These are phyloP conservation scores for Grigorovia humatica DNA, from an alignment of 805 yeast genomes.

Conservation along the genomic window DNA sequence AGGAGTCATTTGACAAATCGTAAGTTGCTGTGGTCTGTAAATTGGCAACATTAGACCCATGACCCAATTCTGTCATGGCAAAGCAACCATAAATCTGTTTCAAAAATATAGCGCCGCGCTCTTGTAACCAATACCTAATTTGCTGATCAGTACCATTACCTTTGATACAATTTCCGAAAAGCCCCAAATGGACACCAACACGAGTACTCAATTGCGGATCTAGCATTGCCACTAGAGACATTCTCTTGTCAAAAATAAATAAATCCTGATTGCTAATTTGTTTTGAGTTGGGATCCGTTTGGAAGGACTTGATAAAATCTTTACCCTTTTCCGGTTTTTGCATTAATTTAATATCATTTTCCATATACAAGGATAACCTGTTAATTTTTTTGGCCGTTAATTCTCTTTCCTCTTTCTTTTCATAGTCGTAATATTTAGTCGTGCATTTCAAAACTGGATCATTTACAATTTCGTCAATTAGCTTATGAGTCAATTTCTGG, in stretches of 20 bases:
- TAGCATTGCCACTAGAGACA: slow-evolving; percentile 47
- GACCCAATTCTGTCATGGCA: slow-evolving; percentile 88
- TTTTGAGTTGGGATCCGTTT: slow-evolving; percentile 8
- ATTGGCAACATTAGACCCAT: slow-evolving; percentile 90
- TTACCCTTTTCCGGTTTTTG: slow-evolving; percentile 14
- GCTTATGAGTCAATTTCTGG: slow-evolving; percentile 36
- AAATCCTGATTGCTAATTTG: slow-evolving; percentile 19
- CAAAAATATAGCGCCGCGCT: slow-evolving; percentile 49
- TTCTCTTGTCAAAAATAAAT: slow-evolving; percentile 43
- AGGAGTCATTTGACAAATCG: slow-evolving; percentile 53
- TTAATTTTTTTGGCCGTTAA: slow-evolving; percentile 50
- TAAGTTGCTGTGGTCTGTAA: slow-evolving; percentile 87
- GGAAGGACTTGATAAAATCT: slow-evolving; percentile 21
- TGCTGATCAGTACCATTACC: slow-evolving; percentile 87
- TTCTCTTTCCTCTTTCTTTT: slow-evolving; percentile 48
- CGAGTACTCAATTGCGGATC: slow-evolving; percentile 81
- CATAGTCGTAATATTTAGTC: slow-evolving; percentile 46
- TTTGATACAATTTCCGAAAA: slow-evolving; percentile 68
- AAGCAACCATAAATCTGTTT: slow-evolving; percentile 76
- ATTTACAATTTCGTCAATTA: slow-evolving; percentile 50
- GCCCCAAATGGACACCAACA: slow-evolving; percentile 78
- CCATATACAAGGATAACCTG: slow-evolving; percentile 53
- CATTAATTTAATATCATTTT: slow-evolving; percentile 27
- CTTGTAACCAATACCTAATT: slow-evolving; percentile 69
- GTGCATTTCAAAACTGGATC: slow-evolving; percentile 55